Evolutionary conservation across 495 filamentous ascomycete genomes (phyloP).

Genomic region (Aspergillus homomorphus): DNA sequence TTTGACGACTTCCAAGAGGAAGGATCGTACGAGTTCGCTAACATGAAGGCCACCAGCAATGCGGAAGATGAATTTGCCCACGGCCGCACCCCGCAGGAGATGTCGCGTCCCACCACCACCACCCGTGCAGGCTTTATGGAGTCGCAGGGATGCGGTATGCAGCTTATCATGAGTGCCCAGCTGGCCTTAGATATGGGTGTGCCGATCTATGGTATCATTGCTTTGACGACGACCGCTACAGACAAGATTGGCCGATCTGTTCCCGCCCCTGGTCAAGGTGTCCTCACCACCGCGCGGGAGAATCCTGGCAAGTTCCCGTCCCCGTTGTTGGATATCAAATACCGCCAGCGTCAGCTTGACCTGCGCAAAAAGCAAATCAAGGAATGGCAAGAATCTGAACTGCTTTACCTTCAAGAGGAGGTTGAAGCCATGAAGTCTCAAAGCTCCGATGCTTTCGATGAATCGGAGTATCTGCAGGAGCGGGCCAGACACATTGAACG

Average conservation of each 20-base stretch:
- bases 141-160: constrained; percentile 96
- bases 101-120: constrained; percentile 96
- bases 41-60: constrained; percentile 99
- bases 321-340: constrained; percentile 93
- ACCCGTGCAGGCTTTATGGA: constrained; percentile 99
- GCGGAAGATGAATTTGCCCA: constrained; percentile 93
- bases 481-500: constrained; percentile 82
- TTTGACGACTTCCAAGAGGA: constrained; percentile 99
- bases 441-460: constrained; percentile 61
- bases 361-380: constrained; percentile 87
- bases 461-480: constrained; percentile 81
- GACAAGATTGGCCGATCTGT: constrained; percentile 99
- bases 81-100: constrained; percentile 91
- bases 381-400: constrained; percentile 92
- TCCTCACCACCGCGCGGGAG: constrained; percentile 96
- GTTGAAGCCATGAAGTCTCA: constrained; percentile 86
- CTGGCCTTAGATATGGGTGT: constrained; percentile 98
- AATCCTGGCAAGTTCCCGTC: constrained; percentile 86
- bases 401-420: constrained; percentile 90
- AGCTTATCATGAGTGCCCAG: constrained; percentile 96
- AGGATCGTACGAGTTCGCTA: constrained; percentile 98
- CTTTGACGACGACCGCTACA: constrained; percentile 92
- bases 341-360: constrained; percentile 91
- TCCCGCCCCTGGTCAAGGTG: constrained; percentile 92
- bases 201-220: constrained; percentile 93